Conservation (phyloP, 371 early-diverging fungal genomes). For the Dinochytrium kinnereticum region DNA sequence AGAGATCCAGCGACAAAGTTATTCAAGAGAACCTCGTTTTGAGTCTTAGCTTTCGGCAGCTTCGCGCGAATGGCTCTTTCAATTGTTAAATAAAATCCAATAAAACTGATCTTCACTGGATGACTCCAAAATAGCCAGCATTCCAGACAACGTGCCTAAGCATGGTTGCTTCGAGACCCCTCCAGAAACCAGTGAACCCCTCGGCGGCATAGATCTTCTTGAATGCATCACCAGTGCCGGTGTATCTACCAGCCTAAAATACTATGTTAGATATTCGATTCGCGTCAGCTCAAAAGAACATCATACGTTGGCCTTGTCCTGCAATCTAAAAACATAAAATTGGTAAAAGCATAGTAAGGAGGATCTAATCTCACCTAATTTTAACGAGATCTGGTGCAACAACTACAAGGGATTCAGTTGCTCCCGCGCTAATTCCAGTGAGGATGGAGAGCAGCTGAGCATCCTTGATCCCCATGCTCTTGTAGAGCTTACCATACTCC, state of each 20-base stretch:
- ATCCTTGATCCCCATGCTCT: constrained; percentile 43
- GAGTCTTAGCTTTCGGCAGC: constrained; percentile 83
- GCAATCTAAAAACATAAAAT: constrained; percentile 86
- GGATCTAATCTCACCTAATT: constrained; percentile 69
- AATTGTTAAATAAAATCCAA: too few species aligned
- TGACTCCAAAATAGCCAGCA: constrained; percentile 78
- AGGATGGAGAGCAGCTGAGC: constrained; percentile 69
- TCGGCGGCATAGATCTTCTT: constrained; percentile 75
- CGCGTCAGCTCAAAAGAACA: too few species aligned
- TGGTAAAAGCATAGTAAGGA: constrained; percentile 5
- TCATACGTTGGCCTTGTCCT: constrained; percentile 50
- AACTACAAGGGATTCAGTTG: constrained; percentile 91
- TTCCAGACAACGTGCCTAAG: constrained; percentile 95
- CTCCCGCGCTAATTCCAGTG: constrained; percentile 93
- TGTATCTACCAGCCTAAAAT: constrained; percentile 78
- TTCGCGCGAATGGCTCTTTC: constrained; percentile 47
- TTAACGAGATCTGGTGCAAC: constrained; percentile 95
- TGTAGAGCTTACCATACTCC: constrained; percentile 47
- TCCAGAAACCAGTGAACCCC: constrained; percentile 84
- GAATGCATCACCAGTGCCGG: constrained; percentile 38
- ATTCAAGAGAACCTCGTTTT: constrained; percentile 75
- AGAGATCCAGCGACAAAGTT: constrained; percentile 94
- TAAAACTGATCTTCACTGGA: constrained; percentile 57
- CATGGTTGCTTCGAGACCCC: constrained; percentile 93
- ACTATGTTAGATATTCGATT: too few species aligned